Evolutionary conservation across 2,329 filamentous ascomycete species (phyloP).

Genomic region (Penicillium sp.): DNA sequence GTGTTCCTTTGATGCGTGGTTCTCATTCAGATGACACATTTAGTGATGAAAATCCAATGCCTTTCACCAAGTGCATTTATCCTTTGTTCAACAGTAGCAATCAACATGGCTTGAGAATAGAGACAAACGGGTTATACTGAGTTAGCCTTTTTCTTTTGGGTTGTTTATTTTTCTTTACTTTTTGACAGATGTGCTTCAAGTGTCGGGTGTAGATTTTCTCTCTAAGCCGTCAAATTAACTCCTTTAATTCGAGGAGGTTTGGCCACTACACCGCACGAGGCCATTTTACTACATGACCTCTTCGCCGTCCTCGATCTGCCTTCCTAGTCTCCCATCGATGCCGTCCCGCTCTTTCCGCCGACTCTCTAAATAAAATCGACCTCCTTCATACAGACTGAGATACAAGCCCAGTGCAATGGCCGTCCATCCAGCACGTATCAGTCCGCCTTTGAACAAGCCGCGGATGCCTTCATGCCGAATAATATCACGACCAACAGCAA

Average conservation of each 20-base stretch:
- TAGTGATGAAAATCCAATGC: not conserved
- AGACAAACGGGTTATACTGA: not conserved
- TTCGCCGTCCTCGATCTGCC: not conserved
- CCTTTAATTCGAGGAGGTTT: not conserved
- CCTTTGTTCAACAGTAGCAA: not conserved
- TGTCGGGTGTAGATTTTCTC: no score
- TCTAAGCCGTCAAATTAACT: no score
- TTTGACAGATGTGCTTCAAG: no score
- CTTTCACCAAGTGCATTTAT: not conserved
- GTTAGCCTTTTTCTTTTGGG: no score
- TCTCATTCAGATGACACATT: not conserved
- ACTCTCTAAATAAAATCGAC: constrained; percentile 60
- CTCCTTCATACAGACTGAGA: constrained; percentile 80
- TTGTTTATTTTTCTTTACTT: no score
- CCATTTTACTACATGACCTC: not conserved
- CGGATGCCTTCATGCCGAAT: constrained; percentile 64
- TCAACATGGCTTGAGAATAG: not conserved
- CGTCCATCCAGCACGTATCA: constrained; percentile 75
- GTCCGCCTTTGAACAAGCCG: constrained; percentile 72
- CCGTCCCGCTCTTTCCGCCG: constrained; percentile 25
- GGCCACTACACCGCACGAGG: no score
- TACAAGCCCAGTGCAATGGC: constrained; percentile 80
- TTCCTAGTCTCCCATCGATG: not conserved
- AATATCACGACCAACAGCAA: constrained; percentile 65
- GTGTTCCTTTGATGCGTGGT: not conserved